Conservation (phyloP, 805 yeast species). For the Hanseniaspora vineae region DNA sequence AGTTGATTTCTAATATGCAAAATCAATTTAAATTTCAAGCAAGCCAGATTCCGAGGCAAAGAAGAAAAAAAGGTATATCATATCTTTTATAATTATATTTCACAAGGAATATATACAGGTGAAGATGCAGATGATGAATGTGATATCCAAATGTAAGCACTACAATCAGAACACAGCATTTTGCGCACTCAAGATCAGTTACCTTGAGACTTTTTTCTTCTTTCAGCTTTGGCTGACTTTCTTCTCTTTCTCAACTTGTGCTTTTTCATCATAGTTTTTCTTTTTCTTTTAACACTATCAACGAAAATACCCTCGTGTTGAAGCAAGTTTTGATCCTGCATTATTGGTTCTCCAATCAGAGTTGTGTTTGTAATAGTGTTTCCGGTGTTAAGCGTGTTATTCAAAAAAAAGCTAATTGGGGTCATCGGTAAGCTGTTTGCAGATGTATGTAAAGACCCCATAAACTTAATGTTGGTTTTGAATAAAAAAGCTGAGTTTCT, state of each 20-base stretch:
- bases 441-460: neutral
- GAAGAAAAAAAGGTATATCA: too few species aligned
- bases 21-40: too few species aligned
- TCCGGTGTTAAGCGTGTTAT: neutral
- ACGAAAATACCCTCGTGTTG: slow-evolving; percentile 24
- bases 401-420: neutral
- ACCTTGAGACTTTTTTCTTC: slow-evolving; percentile 47
- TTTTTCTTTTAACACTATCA: slow-evolving; percentile 69
- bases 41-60: too few species aligned
- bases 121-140: too few species aligned
- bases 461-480: neutral
- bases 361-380: neutral
- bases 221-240: slow-evolving; percentile 77
- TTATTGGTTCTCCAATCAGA: neutral
- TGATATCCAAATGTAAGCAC: too few species aligned
- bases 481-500: neutral
- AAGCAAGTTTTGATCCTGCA: neutral
- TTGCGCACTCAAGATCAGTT: slow-evolving; percentile 6
- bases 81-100: too few species aligned
- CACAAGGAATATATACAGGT: neutral
- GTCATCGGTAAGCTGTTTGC: neutral
- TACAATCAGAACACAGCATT: too few species aligned
- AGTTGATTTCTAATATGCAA: too few species aligned
- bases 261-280: slow-evolving; percentile 93
- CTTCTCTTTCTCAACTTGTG: slow-evolving; percentile 96